A percentile compares a stretch with the other conserved stretches of the same genome.
Evolutionary conservation across 2,329 filamentous ascomycete genomes (phyloP).

Genomic region (Zalaria sp.): DNA sequence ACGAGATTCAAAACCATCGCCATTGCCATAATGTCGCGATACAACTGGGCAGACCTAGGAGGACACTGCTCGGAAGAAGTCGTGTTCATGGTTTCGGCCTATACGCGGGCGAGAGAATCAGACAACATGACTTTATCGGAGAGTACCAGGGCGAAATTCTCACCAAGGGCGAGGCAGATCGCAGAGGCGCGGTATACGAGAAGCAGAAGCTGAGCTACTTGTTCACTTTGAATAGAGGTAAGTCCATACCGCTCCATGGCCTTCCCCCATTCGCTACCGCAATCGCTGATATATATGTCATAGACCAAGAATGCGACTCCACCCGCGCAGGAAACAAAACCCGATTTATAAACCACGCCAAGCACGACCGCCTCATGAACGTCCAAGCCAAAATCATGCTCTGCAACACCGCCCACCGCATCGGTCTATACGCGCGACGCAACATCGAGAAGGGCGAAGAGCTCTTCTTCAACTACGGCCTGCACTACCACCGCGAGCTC

Average conservation of each 20-base stretch:
- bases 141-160: conserved; percentile 74
- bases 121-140: conserved; percentile 57
- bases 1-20: conserved; percentile 34
- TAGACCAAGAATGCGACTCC: conserved; percentile 48
- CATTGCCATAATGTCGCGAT: conserved; percentile 61
- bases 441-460: conserved; percentile 61
- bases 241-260: conserved; percentile 4
- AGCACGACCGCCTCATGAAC: conserved; percentile 35
- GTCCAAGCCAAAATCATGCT: conserved; percentile 55
- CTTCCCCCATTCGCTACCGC: not conserved
- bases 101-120: conserved; percentile 55
- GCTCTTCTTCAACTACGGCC: conserved; percentile 67
- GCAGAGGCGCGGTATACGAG: conserved; percentile 52
- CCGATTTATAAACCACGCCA: conserved; percentile 70
- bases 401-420: conserved; percentile 60
- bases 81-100: conserved; percentile 64
- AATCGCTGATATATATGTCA: not conserved
- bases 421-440: conserved; percentile 55
- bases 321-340: conserved; percentile 67
- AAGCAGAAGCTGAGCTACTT: conserved; percentile 49
- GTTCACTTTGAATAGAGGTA: conserved; percentile 37
- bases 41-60: conserved; percentile 52
- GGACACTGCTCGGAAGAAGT: conserved; percentile 55
- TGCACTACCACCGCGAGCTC: conserved; percentile 5
- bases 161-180: conserved; percentile 52